Base-by-base conservation (phyloP, 495 filamentous ascomycete species). In the Xylaria bambusicola region DNA sequence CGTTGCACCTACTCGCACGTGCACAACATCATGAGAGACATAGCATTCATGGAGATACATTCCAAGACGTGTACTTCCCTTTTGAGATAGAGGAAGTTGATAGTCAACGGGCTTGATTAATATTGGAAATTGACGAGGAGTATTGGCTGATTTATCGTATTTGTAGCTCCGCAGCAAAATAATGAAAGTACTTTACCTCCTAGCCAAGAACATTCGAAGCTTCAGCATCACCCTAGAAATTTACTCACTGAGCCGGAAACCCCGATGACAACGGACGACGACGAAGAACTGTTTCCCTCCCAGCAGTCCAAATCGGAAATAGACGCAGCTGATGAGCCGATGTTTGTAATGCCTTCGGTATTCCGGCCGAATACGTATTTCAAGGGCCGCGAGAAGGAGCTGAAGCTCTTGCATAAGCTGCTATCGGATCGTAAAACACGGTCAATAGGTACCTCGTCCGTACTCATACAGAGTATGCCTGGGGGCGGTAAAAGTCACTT, bases 401-500 rank as follows among this genome's bases (percentile, higher is more conserved):
- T 92, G 7, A 76, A 80, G n/a, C 75, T 82, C 9, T 72, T 94
- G 9, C 87, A 93, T 62, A 76, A 78, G 54, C 82, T 88, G 63
- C 74, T 94, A 15, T 86, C 80, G 62, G 86, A 88, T 58, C 75
- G 78, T 12, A 86, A 84, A 61, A 80, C 79, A 62, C 77, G 89
- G 20, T 76, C 76, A 15, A 77, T 86, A 57, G 83, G 86, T 7
- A 85, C 86, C 2, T 85, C 83, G 47, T 86, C 84, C 13, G 88
- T 92, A 5, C 73, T 92, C 7, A 82, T 94, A 35, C 83, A 84
- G 61, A 86, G 86, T 45, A 82, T 89, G 29, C 85, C 90, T n/a
- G 90, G 90, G 13, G 84, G 84, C 1, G 90, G 90, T 20, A 94
- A 94, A 71, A 88, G 88, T 0, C 89, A 93, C 68, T 74, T 93